Base-by-base conservation (phyloP, 1,139 yeast genomes). In the Taphrina flavorubra region DNA sequence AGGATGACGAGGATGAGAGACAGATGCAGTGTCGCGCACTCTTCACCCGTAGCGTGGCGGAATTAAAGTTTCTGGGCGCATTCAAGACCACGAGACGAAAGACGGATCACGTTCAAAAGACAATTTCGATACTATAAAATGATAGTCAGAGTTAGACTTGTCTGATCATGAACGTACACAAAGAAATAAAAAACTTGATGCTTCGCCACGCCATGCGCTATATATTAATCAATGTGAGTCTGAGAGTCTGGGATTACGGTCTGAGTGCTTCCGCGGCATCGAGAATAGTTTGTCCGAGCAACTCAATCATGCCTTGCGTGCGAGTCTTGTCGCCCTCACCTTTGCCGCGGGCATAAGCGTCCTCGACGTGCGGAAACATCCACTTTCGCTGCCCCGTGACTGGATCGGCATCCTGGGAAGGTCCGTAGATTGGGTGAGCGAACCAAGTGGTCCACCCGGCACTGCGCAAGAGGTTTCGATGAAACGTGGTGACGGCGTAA, bases 361-460 rank as follows among this genome's bases (percentile, higher is more conserved):
- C 96, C 72, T 96, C 82, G 1, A 91, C 81, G 4, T 84, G 83
- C 0, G 98, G 97, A 75, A 89, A 90, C 2, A 69, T 34, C 51
- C 66, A 59, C 47, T 53, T 4, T 67, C 51, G 14, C 77, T 78
- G 8, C 75, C 78, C 1, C 74, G 76, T 10, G 74, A 76, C 18
- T 4, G 31, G 31, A 81, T 81, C 0, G 90, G 91, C 1, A 86
- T 86, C 77, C 83, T 80, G 66, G 82, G 76, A 86, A 6, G 90
- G 87, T 0, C 97, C 97, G 76, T 86, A 86, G 10, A 92, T 74
- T 0, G 82, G 67, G 75, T 91, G 92, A 74, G 84, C 82, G 75
- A 85, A 89, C 81, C 95, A 92, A 25, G 81, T 60, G 97, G 81
- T 6, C 79, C 76, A 4, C 84, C 83, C 10, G 84, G 76, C 1